phyloP scores from a whole-genome alignment of 2,329 filamentous ascomycete genomes.

The Ophiostoma sp. region DNA sequence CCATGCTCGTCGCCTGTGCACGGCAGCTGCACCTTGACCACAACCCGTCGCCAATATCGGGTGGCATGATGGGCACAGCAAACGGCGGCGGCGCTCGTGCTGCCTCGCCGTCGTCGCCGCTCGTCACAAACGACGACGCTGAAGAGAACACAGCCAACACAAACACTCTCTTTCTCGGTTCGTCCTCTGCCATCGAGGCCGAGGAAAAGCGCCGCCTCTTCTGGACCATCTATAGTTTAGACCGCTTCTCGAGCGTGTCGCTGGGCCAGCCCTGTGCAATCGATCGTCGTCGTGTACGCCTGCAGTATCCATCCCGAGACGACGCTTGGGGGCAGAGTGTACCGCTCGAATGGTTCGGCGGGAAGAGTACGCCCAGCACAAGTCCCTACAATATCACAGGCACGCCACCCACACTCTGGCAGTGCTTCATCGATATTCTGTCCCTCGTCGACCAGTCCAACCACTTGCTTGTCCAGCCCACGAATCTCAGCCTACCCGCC shows the following conservation, averaged over 20 bases:
- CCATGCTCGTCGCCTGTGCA: slow-evolving; percentile 26
- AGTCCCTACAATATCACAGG: not conserved
- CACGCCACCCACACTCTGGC: slow-evolving; percentile 21
- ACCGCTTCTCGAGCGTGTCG: slow-evolving; percentile 28
- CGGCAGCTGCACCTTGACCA: slow-evolving; percentile 27
- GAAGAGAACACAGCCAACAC: not conserved
- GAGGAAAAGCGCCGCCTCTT: slow-evolving; percentile 29
- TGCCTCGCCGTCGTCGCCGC: not conserved
- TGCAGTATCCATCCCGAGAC: slow-evolving; percentile 26
- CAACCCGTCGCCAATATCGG: not conserved
- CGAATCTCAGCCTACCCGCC: slow-evolving; percentile 25
- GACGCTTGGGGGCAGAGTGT: slow-evolving; percentile 22
- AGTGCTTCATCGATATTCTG: slow-evolving; percentile 25
- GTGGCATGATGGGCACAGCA: not conserved
- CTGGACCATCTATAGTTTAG: slow-evolving; percentile 28
- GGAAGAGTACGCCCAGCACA: not conserved
- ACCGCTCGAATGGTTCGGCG: slow-evolving; percentile 23
- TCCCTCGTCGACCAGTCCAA: slow-evolving; percentile 27
- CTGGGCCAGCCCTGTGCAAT: slow-evolving; percentile 27
- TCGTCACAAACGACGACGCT: slow-evolving; percentile 16
- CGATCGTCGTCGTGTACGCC: slow-evolving; percentile 21
- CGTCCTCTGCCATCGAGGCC: slow-evolving; percentile 15
- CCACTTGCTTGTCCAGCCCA: slow-evolving; percentile 27
- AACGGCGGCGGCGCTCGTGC: not conserved
- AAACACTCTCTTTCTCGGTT: not conserved